Base-by-base conservation (phyloP, 2,329 filamentous ascomycete genomes). In the Davidsoniella eucalypti region DNA sequence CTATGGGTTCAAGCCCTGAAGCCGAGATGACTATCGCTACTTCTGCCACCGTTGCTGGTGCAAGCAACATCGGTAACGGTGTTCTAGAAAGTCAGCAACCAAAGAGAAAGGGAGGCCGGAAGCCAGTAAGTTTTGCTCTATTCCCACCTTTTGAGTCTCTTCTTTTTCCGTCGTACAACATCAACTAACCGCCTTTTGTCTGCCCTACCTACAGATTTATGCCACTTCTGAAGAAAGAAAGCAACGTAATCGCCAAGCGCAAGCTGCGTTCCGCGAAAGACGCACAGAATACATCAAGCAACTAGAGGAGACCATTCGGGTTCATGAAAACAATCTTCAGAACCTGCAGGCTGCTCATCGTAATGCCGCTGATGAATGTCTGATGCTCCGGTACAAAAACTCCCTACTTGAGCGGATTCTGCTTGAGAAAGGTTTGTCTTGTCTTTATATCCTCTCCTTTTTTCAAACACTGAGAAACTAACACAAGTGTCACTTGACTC, bases 241-340 rank as follows among this genome's bases (percentile, higher is more conserved):
- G 70, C 92, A 96, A 68, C 80, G 92, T 57, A 98, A 98, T 63
- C 75, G 92, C 58, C 92, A 96, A 69, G 92, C 92, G 44, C 92
- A 98, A 68, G 92, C 92, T 50, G 92, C 92, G 52, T 98, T 98
- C 61, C 82, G 92, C 58, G 92, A 98, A 68, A 83, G 92, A 57
- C 82, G 92, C 53, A 96, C 90, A 50, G 92, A 98, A 70, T 98
- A 98, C 66, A 98, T 98, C 70, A 96, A 96, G 70, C 92, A 98
- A 66, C 76, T 98, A 23, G 92, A 98, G 68, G 87, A 90, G 59
- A 94, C 88, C 51, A 96, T 98, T 66, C 90, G 92, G 61, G 85
- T 92, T 58, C 90, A 96, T 72, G 92, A 98, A 67, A 87, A 93
- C 60, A 90, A 87, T 59, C 73, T 96, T 51, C 85, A 93, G 59